A percentile compares a stretch with the other conserved stretches of the same genome.
These are phyloP conservation scores for Ceratobasidium theobromae DNA, from an alignment of 1,284 basidiomycete genomes.

Conservation along the genomic window DNA sequence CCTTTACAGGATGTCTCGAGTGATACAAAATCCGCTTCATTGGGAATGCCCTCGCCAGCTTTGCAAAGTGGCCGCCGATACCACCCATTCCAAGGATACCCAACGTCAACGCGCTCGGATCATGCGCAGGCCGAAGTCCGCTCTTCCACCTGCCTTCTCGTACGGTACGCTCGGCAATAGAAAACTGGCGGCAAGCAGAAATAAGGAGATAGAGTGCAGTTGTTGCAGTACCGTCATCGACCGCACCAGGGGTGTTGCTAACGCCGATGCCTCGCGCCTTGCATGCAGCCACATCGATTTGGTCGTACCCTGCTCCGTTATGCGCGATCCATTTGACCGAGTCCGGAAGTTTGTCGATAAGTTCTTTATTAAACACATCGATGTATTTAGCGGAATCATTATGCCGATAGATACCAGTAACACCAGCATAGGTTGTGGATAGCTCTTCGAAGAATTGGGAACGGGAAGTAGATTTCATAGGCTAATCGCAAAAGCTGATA, in stretches of 20 bases:
- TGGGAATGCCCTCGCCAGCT: conserved; percentile 70
- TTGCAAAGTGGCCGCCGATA: conserved; percentile 74
- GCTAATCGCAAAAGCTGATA: conserved; percentile 44
- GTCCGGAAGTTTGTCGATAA: conserved; percentile 66
- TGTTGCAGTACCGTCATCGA: conserved; percentile 90
- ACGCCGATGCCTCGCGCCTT: conserved; percentile 74
- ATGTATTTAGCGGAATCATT: conserved; percentile 64
- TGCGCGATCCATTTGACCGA: conserved; percentile 84
- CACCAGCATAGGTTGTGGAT: conserved; percentile 70
- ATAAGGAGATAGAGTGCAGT: conserved; percentile 84
- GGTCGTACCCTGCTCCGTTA: conserved; percentile 91
- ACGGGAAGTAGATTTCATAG: conserved; percentile 65
- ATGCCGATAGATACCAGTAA: conserved; percentile 79
- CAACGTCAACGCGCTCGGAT: conserved; percentile 76
- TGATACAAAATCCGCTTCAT: conserved; percentile 87
- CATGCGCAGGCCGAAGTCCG: conserved; percentile 59
- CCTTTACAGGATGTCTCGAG: conserved; percentile 57
- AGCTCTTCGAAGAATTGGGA: conserved; percentile 69
- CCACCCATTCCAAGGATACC: conserved; percentile 90
- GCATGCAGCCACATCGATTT: conserved; percentile 76
- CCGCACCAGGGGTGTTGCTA: conserved; percentile 89
- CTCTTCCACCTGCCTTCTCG: conserved; percentile 59
- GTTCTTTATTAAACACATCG: conserved; percentile 77
- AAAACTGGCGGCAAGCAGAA: conserved; percentile 79
- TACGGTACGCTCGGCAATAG: conserved; percentile 69